phyloP scores from a whole-genome alignment of 2,329 filamentous ascomycete genomes.

The Sclerotinia subarctica region DNA sequence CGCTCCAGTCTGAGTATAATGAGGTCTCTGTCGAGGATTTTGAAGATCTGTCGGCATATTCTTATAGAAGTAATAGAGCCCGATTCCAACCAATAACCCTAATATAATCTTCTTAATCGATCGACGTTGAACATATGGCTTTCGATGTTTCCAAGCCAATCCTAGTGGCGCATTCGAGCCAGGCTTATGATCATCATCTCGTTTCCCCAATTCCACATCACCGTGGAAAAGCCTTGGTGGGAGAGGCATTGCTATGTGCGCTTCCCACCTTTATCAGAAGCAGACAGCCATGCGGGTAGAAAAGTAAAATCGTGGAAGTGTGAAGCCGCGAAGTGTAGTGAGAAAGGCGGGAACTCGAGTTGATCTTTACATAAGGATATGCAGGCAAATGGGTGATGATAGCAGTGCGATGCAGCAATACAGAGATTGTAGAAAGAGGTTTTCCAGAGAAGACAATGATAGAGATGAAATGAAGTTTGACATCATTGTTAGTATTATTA shows the following conservation, averaged over 20 bases:
- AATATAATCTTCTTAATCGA: slow-evolving; percentile 50
- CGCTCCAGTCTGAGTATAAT: slow-evolving; percentile 37
- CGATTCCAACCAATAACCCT: slow-evolving; percentile 46
- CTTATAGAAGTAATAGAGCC: slow-evolving; percentile 62
- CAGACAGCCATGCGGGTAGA: slow-evolving; percentile 29
- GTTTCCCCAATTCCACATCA: slow-evolving; percentile 64
- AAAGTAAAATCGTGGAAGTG: background rate
- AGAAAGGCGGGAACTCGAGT: background rate
- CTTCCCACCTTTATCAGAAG: slow-evolving; percentile 28
- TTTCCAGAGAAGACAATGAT: background rate
- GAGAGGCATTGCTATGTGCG: slow-evolving; percentile 39
- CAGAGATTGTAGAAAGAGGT: background rate
- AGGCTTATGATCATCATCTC: slow-evolving; percentile 58
- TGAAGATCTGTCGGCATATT: slow-evolving; percentile 56
- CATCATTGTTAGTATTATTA: background rate
- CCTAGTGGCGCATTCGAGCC: slow-evolving; percentile 34
- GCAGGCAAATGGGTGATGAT: too few species aligned
- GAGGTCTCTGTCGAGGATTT: slow-evolving; percentile 37
- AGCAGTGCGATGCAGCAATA: background rate
- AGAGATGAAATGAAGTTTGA: background rate
- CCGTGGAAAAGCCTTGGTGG: slow-evolving; percentile 45
- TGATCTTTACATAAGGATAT: background rate
- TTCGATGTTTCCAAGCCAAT: slow-evolving; percentile 37
- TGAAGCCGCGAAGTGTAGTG: background rate
- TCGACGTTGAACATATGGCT: slow-evolving; percentile 48